Evolutionary conservation across 2,329 filamentous ascomycete species (phyloP).

Genomic region (Hypoxylon sp.): DNA sequence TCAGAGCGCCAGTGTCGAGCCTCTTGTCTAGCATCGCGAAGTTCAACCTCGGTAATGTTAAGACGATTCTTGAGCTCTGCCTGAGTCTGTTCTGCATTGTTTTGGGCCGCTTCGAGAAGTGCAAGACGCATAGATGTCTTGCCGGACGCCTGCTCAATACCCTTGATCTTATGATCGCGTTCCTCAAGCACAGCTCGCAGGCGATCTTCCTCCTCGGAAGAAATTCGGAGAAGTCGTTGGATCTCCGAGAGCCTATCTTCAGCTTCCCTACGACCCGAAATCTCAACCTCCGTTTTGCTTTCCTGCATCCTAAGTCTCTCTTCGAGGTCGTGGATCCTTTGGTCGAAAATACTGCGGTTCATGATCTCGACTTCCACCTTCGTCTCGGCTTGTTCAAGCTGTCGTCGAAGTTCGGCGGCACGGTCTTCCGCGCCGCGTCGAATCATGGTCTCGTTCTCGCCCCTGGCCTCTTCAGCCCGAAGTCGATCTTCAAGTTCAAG

Average conservation of each 20-base stretch:
- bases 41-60: conserved; percentile 68
- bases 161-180: conserved; percentile 76
- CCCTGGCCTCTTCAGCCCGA: conserved; percentile 62
- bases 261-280: conserved; percentile 73
- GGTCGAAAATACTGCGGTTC: conserved; percentile 71
- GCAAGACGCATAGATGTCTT: conserved; percentile 73
- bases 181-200: conserved; percentile 78
- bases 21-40: conserved; percentile 70
- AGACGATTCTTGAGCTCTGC: conserved; percentile 70
- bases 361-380: conserved; percentile 73
- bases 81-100: conserved; percentile 68
- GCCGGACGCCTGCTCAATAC: conserved; percentile 68
- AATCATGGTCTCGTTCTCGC: conserved; percentile 64
- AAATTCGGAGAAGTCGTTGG: conserved; percentile 77
- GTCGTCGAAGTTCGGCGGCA: conserved; percentile 67
- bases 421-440: conserved; percentile 69
- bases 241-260: conserved; percentile 81
- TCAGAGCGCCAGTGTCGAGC: conserved; percentile 73
- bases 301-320: conserved; percentile 76
- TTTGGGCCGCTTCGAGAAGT: conserved; percentile 78
- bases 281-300: conserved; percentile 74
- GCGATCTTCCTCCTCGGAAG: conserved; percentile 80
- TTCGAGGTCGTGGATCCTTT: conserved; percentile 78
- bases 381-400: conserved; percentile 70
- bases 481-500: conserved; percentile 72